Evolutionary conservation across 1,284 basidiomycete genomes (phyloP).

Genomic region (Melampsora americana): DNA sequence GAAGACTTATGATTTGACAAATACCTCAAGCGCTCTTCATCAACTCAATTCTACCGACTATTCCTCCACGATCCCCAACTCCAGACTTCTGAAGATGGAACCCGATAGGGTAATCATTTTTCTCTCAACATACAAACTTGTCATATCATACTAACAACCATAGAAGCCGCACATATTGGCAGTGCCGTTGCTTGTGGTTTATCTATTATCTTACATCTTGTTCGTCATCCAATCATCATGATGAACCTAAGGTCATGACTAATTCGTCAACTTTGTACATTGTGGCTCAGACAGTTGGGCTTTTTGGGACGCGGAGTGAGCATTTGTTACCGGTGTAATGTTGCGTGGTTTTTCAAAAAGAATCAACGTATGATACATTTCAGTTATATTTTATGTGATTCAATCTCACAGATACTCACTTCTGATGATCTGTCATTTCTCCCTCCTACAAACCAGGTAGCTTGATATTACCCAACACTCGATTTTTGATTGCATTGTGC

Average conservation of each 20-base stretch:
- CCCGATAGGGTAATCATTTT: too few relatives aligned
- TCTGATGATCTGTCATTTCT: not conserved
- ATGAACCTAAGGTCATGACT: not conserved
- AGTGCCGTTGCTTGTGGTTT: not conserved
- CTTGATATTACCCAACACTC: slow-evolving; percentile 5
- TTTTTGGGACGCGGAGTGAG: not conserved
- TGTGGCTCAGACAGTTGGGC: not conserved
- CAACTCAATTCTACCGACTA: too few relatives aligned
- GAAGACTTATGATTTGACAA: too few relatives aligned
- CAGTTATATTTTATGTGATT: not conserved
- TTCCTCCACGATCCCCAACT: too few relatives aligned
- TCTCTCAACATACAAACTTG: too few relatives aligned
- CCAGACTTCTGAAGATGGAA: too few relatives aligned
- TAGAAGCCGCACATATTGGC: not conserved
- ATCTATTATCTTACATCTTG: not conserved
- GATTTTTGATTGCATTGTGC: not conserved
- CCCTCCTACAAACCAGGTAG: not conserved
- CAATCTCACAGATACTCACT: not conserved
- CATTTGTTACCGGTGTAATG: not conserved
- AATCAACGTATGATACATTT: not conserved
- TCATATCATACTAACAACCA: not conserved
- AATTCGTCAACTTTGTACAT: not conserved
- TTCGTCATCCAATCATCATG: not conserved
- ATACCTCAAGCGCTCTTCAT: too few relatives aligned
- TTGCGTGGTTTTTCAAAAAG: slow-evolving; percentile 1